Evolutionary conservation across 371 early-diverging fungal genomes (phyloP).

Genomic region (Mortierella sp.): DNA sequence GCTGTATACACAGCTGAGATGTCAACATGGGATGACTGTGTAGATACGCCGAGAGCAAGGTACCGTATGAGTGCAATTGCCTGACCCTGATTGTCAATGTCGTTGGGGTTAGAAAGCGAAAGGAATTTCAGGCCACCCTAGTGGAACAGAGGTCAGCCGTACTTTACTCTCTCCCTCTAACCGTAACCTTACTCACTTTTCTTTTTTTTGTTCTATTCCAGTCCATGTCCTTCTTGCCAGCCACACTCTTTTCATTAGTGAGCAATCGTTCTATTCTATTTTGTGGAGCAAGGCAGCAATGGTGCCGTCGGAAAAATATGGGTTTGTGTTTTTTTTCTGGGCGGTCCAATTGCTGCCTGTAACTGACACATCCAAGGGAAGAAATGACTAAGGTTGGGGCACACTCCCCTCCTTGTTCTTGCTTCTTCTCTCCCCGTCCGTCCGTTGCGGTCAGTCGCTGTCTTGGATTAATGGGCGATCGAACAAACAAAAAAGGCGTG

Average conservation of each 20-base stretch:
- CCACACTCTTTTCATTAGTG: background rate
- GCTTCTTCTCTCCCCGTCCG: background rate
- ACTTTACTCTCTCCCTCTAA: background rate
- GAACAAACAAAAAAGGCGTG: background rate
- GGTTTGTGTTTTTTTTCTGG: background rate
- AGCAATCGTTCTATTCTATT: background rate
- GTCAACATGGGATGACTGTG: background rate
- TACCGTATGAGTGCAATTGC: background rate
- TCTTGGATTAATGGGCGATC: constrained; percentile 2
- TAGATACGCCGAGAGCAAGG: too few relatives aligned
- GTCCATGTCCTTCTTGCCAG: background rate
- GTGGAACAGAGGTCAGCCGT: constrained; percentile 11
- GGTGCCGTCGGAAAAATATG: background rate
- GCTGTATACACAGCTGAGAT: background rate
- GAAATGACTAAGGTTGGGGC: constrained; percentile 7
- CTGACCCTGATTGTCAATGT: background rate
- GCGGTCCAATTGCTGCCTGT: background rate
- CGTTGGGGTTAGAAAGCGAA: background rate
- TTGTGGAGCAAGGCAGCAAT: background rate
- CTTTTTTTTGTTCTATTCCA: background rate
- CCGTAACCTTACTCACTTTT: background rate
- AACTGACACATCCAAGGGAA: background rate
- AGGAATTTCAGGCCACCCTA: background rate
- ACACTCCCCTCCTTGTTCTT: background rate
- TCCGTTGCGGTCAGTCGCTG: background rate